Percentiles rank a stretch among this genome's conserved stretches.
These are phyloP conservation scores for Durio zibethinus DNA, from an alignment of 345 rosid species.

Conservation along the genomic window DNA sequence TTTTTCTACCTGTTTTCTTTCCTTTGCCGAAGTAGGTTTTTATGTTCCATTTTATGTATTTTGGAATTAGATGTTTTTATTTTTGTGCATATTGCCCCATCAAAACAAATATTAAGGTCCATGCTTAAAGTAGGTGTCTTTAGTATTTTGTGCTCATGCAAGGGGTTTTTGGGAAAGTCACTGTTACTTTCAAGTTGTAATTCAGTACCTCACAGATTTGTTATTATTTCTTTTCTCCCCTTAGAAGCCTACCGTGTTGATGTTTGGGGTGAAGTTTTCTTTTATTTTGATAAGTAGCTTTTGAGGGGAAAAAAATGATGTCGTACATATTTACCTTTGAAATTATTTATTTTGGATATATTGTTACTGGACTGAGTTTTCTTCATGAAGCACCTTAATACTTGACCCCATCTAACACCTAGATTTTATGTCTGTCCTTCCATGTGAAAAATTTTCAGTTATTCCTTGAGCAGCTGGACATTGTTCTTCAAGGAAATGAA, in stretches of 20 bases:
- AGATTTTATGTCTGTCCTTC: not conserved
- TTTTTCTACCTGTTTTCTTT: not conserved
- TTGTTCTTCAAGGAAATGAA: constrained; percentile 77
- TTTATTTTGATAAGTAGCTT: not conserved
- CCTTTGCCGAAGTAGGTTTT: not conserved
- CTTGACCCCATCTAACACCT: constrained; percentile 5
- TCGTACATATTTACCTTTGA: not conserved
- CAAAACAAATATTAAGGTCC: not conserved
- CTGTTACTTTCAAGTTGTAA: not conserved
- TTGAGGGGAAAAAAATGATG: not conserved
- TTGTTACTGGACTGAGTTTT: not conserved
- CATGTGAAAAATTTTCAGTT: constrained; percentile 45
- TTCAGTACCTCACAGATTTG: not conserved
- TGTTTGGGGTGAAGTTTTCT: not conserved
- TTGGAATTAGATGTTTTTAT: not conserved
- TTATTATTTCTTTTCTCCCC: not conserved
- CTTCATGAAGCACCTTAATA: not conserved
- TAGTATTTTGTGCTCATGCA: not conserved
- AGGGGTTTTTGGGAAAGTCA: not conserved
- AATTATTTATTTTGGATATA: not conserved
- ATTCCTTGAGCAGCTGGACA: constrained; percentile 90
- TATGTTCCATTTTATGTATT: not conserved
- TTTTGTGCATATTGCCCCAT: not conserved
- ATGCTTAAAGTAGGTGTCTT: not conserved
- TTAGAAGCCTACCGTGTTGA: not conserved